A percentile compares a stretch with the other conserved stretches of the same genome.
Evolutionary conservation across 768 basidiomycete genomes (phyloP).

Genomic region (Rossbeevera mucosa): DNA sequence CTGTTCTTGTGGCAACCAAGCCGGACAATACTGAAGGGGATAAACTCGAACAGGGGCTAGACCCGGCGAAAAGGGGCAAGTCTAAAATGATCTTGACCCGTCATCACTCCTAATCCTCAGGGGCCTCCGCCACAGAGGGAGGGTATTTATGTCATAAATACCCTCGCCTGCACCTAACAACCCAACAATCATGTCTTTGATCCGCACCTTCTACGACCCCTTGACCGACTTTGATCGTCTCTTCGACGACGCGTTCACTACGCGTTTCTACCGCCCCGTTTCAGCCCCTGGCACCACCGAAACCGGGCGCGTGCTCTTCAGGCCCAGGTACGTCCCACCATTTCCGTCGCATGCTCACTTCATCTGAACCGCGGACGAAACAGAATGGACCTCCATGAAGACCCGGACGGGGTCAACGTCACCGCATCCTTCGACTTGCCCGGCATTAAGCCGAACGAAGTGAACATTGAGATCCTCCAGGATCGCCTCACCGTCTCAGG

Average conservation of each 20-base stretch:
- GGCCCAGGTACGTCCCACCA: not conserved
- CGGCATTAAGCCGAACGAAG: slow-evolving; percentile 33
- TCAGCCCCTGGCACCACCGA: not conserved
- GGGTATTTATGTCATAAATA: too few species aligned
- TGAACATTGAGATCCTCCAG: too few species aligned
- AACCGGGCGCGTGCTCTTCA: not conserved
- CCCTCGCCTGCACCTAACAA: not conserved
- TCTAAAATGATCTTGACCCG: too few species aligned
- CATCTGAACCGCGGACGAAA: too few species aligned
- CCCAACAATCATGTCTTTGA: not conserved
- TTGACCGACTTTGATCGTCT: not conserved
- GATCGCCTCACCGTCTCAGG: too few species aligned
- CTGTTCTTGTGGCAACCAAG: too few species aligned
- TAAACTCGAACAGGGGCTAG: too few species aligned
- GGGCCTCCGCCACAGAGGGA: too few species aligned
- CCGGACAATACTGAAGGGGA: too few species aligned
- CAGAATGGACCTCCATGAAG: slow-evolving; percentile 57
- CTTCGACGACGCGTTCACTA: not conserved
- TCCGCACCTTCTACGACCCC: not conserved
- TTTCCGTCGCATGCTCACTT: not conserved
- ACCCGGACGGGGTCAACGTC: slow-evolving; percentile 43
- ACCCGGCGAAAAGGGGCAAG: too few species aligned
- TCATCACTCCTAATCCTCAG: too few species aligned
- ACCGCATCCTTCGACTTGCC: slow-evolving; percentile 29
- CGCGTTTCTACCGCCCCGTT: not conserved